These are phyloP conservation scores for Trichosporon inkin DNA, from an alignment of 1,284 basidiomycete species.

Conservation along the genomic window DNA sequence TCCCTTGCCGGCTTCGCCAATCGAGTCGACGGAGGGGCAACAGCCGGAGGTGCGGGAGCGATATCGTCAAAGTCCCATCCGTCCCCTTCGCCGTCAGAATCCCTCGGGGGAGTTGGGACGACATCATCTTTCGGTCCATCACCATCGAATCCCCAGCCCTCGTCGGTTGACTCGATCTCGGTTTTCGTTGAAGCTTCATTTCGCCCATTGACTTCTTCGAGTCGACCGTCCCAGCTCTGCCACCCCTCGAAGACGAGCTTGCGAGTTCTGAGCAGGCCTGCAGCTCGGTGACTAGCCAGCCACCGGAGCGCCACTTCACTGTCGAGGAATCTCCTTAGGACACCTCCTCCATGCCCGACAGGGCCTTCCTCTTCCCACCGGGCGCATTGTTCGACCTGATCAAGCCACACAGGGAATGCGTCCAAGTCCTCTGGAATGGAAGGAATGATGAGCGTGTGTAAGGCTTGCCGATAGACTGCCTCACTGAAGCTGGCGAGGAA, in stretches of 20 bases:
- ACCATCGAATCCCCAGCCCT: neutral
- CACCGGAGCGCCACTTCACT: neutral
- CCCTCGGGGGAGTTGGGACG: neutral
- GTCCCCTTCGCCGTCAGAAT: neutral
- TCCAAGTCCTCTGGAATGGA: neutral
- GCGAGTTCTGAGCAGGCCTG: neutral
- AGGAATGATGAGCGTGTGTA: neutral
- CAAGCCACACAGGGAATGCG: neutral
- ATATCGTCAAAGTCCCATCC: conserved; percentile 7
- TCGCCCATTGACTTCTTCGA: neutral
- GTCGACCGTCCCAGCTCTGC: neutral
- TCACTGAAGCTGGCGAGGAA: neutral
- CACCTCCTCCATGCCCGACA: neutral
- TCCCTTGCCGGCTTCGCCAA: neutral
- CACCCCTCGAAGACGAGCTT: neutral
- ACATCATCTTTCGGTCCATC: neutral
- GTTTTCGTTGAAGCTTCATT: neutral
- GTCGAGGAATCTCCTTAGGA: neutral
- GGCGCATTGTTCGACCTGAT: neutral
- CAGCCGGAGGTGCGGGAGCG: neutral
- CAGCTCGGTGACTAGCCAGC: neutral
- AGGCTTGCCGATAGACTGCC: neutral
- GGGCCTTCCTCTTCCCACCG: neutral
- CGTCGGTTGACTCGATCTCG: neutral
- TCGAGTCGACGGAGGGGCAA: neutral